Percentiles rank a stretch among this genome's conserved stretches.
phyloP scores from a whole-genome alignment of 1,139 yeast genomes.

The Geotrichum carabidarum region DNA sequence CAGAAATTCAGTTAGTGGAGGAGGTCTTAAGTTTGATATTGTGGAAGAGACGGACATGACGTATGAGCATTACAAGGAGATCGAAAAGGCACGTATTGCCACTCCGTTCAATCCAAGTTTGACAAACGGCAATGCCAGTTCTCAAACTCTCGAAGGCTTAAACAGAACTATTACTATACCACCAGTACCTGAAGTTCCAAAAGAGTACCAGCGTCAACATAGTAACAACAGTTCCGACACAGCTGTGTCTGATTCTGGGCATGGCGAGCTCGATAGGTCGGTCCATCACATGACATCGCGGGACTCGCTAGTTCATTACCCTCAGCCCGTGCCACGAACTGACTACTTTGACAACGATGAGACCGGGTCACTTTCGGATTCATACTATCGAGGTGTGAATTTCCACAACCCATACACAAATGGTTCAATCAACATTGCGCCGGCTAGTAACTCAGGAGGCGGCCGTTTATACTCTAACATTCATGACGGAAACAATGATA shows the following conservation, averaged over 20 bases:
- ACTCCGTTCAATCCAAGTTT: conserved; percentile 10
- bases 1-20: conserved; percentile 16
- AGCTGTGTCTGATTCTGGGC: background rate
- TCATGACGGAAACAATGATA: no score
- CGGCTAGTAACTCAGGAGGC: no score
- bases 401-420: background rate
- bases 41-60: conserved; percentile 31
- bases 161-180: background rate
- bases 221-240: background rate
- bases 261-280: background rate
- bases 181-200: background rate
- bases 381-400: background rate
- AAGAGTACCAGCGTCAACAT: background rate
- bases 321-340: background rate
- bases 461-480: no score
- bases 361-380: background rate
- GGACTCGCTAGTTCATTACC: background rate
- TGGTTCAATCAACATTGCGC: no score
- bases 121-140: background rate
- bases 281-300: conserved; percentile 1
- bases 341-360: background rate
- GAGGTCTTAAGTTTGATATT: conserved; percentile 26
- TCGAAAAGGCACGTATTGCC: conserved; percentile 9
- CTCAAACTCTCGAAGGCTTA: background rate
- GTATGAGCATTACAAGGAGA: conserved; percentile 26